Conservation (phyloP, 2,329 filamentous ascomycete genomes). For the Xylariaceae sp. region DNA sequence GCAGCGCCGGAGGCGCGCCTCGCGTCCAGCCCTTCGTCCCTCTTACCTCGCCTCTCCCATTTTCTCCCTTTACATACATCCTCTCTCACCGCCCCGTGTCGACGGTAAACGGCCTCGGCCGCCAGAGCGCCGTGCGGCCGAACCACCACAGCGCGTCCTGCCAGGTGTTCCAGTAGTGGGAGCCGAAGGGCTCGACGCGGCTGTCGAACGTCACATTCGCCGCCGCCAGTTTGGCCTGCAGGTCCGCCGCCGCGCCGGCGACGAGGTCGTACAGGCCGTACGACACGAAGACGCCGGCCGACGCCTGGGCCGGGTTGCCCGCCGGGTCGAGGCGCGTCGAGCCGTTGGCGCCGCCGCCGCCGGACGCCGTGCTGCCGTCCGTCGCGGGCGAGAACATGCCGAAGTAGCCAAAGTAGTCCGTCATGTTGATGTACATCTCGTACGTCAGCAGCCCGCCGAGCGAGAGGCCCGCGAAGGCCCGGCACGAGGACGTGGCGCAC, state of each 20-base stretch:
- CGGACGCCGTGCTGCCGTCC: constrained; percentile 10
- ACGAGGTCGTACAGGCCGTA: constrained; percentile 22
- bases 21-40: too few relatives aligned
- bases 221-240: constrained; percentile 17
- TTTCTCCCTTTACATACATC: not conserved
- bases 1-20: too few relatives aligned
- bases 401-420: constrained; percentile 21
- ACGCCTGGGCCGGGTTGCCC: constrained; percentile 11
- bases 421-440: constrained; percentile 25
- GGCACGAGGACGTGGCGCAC: constrained; percentile 15
- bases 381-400: constrained; percentile 23
- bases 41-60: not conserved
- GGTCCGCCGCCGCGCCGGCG: constrained; percentile 12
- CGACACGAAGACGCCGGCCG: constrained; percentile 19
- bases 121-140: constrained; percentile 20
- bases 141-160: constrained; percentile 23
- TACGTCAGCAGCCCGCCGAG: constrained; percentile 22
- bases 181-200: constrained; percentile 18
- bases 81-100: not conserved
- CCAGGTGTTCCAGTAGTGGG: constrained; percentile 24
- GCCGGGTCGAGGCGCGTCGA: constrained; percentile 7
- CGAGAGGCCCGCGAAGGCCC: constrained; percentile 21
- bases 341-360: too few relatives aligned
- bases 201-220: constrained; percentile 12
- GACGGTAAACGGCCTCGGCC: constrained; percentile 14